Evolutionary conservation across 768 basidiomycete genomes (phyloP), one percentile per base, ranked within the genome.

Genomic region (Suillus variegatus): DNA sequence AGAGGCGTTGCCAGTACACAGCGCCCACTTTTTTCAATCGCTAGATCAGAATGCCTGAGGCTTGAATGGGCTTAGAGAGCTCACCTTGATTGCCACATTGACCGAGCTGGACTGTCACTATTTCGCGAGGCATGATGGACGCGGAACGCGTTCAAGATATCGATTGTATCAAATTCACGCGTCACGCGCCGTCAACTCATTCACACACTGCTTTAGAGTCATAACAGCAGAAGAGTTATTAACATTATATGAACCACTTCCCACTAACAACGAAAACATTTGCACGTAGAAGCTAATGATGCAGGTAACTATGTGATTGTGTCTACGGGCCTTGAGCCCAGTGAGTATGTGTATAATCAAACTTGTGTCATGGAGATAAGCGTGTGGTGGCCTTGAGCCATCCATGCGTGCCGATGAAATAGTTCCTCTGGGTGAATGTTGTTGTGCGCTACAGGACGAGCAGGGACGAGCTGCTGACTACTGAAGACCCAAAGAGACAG

Each of bases 1-100:
- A 99, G 20, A 99, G 86, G 54, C 97, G 91, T 72, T 98, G 95
- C 97, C 97, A 99, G 81, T 91, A 99, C 68, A 97, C 95, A 61
- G 94, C 90, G 55, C 95, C 94, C 90, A 98, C 97, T 98, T 77
- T 40, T 52, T 57, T 65, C 47, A 54, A 64, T 58, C 44, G 35
- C 55, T 41, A 46, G 65, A 65, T 38, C 22, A 54, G 51, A 58
- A 60, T 41, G 63, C 36, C 67, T 57, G 47, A 61, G 72, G 36
- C 65, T 69, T 67, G 22, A 40, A 32, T 20, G 40, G 8, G 57
- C 43, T 55, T 35, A 60, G 65, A 66, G 62, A 52, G 72, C 89
- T 75, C 74, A 93, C 94, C 91, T 82, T 94, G 93, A 76, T 95
- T 95, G 69, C 94, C 94, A 64, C 93, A 94, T 85, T 97, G 94